These are phyloP conservation scores for Leishmania martiniquensis DNA, from an alignment of 208 protist genomes.

Conservation along the genomic window DNA sequence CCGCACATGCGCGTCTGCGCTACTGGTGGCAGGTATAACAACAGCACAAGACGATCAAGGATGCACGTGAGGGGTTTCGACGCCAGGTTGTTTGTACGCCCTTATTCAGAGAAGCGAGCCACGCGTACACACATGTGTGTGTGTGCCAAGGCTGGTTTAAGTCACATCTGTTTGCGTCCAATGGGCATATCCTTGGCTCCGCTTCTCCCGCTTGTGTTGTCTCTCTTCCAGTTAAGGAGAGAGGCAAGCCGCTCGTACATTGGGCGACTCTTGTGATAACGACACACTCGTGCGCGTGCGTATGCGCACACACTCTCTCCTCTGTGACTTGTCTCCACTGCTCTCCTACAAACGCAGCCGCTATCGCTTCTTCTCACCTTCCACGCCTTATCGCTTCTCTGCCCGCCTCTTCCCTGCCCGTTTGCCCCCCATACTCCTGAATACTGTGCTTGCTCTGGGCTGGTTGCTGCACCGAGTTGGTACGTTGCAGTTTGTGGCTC, in stretches of 20 bases:
- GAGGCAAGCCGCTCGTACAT: neutral
- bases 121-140: neutral
- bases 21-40: neutral
- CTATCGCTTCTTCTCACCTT: neutral
- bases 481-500: neutral
- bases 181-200: neutral
- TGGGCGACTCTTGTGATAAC: neutral
- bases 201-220: neutral
- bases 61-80: neutral
- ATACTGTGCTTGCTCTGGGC: neutral
- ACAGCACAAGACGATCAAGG: neutral
- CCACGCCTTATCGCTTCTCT: constrained; percentile 8
- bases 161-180: neutral
- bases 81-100: neutral
- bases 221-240: neutral
- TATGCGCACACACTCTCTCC: neutral
- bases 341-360: neutral
- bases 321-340: neutral
- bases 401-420: neutral
- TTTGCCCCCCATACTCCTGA: neutral
- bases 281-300: too few relatives aligned
- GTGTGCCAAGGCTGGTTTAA: neutral
- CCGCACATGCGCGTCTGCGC: neutral
- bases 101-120: neutral
- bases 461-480: neutral